Evolutionary conservation across 495 filamentous ascomycete genomes (phyloP).

Genomic region (Daldinia decipiens): DNA sequence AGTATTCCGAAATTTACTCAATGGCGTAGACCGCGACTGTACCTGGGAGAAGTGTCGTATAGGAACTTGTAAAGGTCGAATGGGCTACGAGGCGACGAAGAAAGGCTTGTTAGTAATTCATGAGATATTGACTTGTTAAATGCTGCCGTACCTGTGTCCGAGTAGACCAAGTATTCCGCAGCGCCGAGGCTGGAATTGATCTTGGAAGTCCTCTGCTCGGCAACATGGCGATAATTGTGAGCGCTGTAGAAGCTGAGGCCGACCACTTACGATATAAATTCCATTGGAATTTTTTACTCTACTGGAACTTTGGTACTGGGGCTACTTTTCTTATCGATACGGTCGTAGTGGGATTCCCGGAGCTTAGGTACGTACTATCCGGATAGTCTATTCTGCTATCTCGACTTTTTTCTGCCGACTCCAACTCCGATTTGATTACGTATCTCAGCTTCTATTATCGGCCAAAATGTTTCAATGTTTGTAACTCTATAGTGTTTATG

Average conservation of each 20-base stretch:
- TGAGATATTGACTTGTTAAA: conserved; percentile 16
- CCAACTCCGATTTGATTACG: conserved; percentile 2
- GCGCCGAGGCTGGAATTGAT: conserved; percentile 54
- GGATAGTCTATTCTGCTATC: not conserved
- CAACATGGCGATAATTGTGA: conserved; percentile 56
- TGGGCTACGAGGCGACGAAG: conserved; percentile 20
- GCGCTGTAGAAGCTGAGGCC: conserved; percentile 12
- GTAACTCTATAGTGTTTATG: not conserved
- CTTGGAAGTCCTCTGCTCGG: conserved; percentile 63
- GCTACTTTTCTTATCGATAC: conserved; percentile 1
- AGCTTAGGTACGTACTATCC: not conserved
- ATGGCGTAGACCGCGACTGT: conserved; percentile 24
- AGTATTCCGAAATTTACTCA: conserved; percentile 3
- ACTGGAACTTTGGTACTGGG: not conserved
- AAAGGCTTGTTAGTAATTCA: conserved; percentile 30
- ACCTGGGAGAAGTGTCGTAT: conserved; percentile 41
- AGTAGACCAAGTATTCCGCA: conserved; percentile 47
- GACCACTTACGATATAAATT: conserved; percentile 9
- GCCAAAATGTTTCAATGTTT: no score
- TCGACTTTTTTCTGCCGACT: not conserved
- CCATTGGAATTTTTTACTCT: conserved; percentile 11
- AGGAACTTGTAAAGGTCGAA: conserved; percentile 26
- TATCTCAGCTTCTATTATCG: not conserved
- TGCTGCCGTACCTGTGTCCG: conserved; percentile 46
- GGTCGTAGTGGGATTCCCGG: not conserved